phyloP scores from a whole-genome alignment of 768 basidiomycete genomes.

The Amanita brunnescens region DNA sequence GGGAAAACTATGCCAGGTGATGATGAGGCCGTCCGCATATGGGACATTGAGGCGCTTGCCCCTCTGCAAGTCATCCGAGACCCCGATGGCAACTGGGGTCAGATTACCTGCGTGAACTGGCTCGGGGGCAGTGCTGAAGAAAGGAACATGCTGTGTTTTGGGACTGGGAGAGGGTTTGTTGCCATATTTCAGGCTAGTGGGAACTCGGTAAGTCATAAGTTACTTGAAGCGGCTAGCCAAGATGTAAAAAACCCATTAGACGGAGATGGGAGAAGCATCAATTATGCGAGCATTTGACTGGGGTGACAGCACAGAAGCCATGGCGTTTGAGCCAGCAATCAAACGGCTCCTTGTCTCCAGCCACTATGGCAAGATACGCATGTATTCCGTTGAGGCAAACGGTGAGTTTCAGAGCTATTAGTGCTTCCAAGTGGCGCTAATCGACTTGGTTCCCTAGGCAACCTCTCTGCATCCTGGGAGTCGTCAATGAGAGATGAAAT shows the following conservation, averaged over 20 bases:
- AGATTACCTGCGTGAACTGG: background rate
- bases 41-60: background rate
- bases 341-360: background rate
- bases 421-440: background rate
- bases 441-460: background rate
- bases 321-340: background rate
- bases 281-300: background rate
- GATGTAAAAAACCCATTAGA: background rate
- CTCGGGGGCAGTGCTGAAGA: background rate
- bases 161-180: background rate
- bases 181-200: background rate
- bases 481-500: background rate
- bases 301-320: background rate
- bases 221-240: background rate
- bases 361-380: background rate
- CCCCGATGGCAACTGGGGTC: background rate
- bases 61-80: background rate
- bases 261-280: background rate
- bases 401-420: background rate
- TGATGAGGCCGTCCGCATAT: background rate
- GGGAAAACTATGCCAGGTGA: too few species aligned
- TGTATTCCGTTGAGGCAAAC: background rate
- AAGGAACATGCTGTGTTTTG: background rate
- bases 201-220: background rate
- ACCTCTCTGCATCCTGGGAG: background rate